Evolutionary conservation across 306 rosid genomes (phyloP).

Genomic region (Styphnolobium japonicum): DNA sequence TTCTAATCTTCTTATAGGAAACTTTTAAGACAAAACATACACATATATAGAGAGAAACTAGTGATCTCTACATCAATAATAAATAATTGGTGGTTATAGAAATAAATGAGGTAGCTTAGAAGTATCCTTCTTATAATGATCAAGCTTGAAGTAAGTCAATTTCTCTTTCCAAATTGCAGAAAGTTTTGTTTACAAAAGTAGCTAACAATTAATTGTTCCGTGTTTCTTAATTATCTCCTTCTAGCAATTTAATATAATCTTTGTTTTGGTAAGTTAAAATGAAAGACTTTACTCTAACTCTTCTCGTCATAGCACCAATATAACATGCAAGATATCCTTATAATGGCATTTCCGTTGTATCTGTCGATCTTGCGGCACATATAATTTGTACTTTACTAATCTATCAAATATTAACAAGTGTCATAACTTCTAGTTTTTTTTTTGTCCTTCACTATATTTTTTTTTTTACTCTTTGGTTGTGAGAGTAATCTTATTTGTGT

Average conservation of each 20-base stretch:
- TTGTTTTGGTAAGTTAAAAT: neutral
- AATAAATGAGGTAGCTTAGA: constrained; percentile 29
- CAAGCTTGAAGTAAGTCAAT: neutral
- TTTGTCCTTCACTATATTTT: too few species aligned
- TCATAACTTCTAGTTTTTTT: too few species aligned
- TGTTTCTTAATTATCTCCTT: constrained; percentile 22
- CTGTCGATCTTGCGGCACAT: too few species aligned
- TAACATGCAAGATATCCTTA: neutral
- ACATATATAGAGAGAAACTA: neutral
- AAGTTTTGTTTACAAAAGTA: constrained; percentile 22
- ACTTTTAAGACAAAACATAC: neutral
- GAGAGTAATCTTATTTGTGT: too few species aligned
- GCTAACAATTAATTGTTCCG: constrained; percentile 19
- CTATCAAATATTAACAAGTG: too few species aligned
- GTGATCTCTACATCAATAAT: neutral
- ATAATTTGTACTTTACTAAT: too few species aligned
- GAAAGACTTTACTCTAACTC: neutral
- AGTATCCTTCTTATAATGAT: neutral
- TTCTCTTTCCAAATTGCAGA: constrained; percentile 1
- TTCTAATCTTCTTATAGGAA: too few species aligned
- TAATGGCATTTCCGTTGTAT: neutral
- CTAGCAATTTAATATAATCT: neutral
- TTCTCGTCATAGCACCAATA: neutral
- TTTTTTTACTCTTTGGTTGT: too few species aligned
- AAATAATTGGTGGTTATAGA: neutral